These are phyloP conservation scores for Starmerella lactis-condensi DNA, from an alignment of 805 yeast species.

Conservation along the genomic window DNA sequence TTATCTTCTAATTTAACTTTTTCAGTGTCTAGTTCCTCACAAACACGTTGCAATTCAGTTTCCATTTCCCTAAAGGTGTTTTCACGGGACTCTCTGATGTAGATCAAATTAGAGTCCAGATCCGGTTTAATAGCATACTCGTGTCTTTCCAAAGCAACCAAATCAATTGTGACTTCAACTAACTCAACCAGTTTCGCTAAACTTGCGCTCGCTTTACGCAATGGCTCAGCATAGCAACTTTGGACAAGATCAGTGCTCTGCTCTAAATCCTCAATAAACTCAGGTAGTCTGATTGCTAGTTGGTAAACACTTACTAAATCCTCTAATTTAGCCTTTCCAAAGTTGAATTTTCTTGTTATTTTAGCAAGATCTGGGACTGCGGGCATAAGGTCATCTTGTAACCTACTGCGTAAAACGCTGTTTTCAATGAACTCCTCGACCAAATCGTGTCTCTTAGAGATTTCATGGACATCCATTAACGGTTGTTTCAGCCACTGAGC, in stretches of 20 bases:
- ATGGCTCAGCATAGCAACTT: conserved; percentile 39
- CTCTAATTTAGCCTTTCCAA: conserved; percentile 46
- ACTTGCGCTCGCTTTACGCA: conserved; percentile 32
- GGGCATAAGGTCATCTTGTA: conserved; percentile 45
- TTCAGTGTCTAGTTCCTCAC: conserved; percentile 63
- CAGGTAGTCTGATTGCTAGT: conserved; percentile 53
- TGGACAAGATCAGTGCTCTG: conserved; percentile 16
- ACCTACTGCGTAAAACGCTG: conserved; percentile 40
- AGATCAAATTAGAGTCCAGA: conserved; percentile 59
- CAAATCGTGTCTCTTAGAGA: conserved; percentile 48
- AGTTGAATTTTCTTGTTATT: conserved; percentile 46
- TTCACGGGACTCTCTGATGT: conserved; percentile 37
- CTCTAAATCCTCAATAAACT: conserved; percentile 36
- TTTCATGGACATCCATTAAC: conserved; percentile 41
- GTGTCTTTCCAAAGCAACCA: conserved; percentile 61
- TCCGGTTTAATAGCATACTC: conserved; percentile 79
- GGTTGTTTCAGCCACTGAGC: conserved; percentile 97
- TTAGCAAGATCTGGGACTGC: conserved; percentile 71
- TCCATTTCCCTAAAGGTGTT: conserved; percentile 40
- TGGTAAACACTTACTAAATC: conserved; percentile 83
- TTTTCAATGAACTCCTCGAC: conserved; percentile 52
- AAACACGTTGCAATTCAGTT: conserved; percentile 42
- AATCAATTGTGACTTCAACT: conserved; percentile 81
- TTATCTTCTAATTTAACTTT: conserved; percentile 80
- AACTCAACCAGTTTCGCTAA: conserved; percentile 58